Evolutionary conservation across 495 filamentous ascomycete genomes (phyloP).

Genomic region (Aspergillus sclerotioniger): DNA sequence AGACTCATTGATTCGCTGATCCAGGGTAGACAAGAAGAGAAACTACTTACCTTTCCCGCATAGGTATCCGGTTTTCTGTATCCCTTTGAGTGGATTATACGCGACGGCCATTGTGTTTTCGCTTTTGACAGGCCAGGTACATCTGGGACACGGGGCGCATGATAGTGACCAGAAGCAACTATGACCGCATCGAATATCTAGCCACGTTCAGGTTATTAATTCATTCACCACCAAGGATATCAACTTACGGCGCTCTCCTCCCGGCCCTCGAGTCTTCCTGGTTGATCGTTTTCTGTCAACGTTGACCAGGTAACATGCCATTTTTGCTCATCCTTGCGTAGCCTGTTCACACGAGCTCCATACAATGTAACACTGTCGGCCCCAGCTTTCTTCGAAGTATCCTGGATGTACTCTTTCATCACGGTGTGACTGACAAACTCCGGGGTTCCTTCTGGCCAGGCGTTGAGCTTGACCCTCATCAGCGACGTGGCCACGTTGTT

Average conservation of each 20-base stretch:
- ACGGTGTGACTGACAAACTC: constrained; percentile 54
- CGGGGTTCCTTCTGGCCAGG: constrained; percentile 58
- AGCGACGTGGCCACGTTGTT: constrained; percentile 66
- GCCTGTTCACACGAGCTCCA: constrained; percentile 56
- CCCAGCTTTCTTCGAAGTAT: constrained; percentile 47
- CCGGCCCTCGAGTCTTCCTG: constrained; percentile 15
- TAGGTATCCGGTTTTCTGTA: constrained; percentile 53
- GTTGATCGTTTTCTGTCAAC: constrained; percentile 32
- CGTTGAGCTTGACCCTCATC: constrained; percentile 56
- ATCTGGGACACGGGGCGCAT: constrained; percentile 55
- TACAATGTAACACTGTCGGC: constrained; percentile 50
- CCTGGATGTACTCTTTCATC: constrained; percentile 59
- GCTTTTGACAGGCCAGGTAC: constrained; percentile 51
- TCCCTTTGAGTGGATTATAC: constrained; percentile 59
- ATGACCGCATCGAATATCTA: constrained; percentile 56
- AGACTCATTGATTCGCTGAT: not conserved
- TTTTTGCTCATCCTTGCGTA: constrained; percentile 42
- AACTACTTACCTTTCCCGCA: constrained; percentile 33
- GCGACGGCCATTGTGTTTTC: constrained; percentile 49
- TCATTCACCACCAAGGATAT: not conserved
- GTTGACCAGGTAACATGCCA: constrained; percentile 51
- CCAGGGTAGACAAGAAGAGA: not conserved
- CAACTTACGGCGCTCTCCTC: constrained; percentile 25
- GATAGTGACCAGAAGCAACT: constrained; percentile 59
- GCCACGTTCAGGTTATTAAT: constrained; percentile 1